Evolutionary conservation across 768 basidiomycete genomes (phyloP), one percentile per base, ranked within the genome.

Genomic region (Nidula microcarpa): DNA sequence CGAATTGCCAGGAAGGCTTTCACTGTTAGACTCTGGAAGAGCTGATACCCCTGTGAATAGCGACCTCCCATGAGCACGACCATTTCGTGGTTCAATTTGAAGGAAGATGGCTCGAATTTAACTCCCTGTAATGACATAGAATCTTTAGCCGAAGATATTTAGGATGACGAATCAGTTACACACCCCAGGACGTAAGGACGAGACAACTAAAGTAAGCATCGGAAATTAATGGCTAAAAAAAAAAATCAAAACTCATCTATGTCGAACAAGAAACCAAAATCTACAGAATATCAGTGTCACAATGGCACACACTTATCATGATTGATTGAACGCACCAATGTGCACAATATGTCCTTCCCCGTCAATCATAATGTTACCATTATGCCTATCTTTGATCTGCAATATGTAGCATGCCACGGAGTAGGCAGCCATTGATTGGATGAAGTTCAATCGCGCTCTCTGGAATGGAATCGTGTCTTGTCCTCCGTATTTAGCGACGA

Each of bases 341-440:
- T 99, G 97, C 4, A 98, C 82, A 54, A 99, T 96, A 65, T 98
- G 95, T 0, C 97, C 97, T 54, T 95, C 91, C 2, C 89, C 94
- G 65, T 98, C 97, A 55, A 99, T 95, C 96, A 99, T 98, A 65
- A 99, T 98, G 67, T 99, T 99, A 32, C 97, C 97, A 63, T 99
- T 99, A 68, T 99, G 97, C 37, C 97, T 75, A 65, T 99, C 97
- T 73, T 99, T 99, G 74, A 99, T 95, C 69, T 99, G 97, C 43
- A 98, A 71, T 59, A 99, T 94, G 67, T 97, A 98, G 68, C 96
- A 98, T 6, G 94, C 93, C 23, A 98, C 88, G 33, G 96, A 98
- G 69, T 99, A 99, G 8, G 94, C 97, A 0, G 97, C 96, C 97
- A 98, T 99, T 2, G 94, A 96, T 65, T 97, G 95, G 53, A 99